A percentile compares a stretch with the other conserved stretches of the same genome.
Conservation (phyloP, 1,284 basidiomycete species). For the Mycosarcoma mackinlayi region DNA sequence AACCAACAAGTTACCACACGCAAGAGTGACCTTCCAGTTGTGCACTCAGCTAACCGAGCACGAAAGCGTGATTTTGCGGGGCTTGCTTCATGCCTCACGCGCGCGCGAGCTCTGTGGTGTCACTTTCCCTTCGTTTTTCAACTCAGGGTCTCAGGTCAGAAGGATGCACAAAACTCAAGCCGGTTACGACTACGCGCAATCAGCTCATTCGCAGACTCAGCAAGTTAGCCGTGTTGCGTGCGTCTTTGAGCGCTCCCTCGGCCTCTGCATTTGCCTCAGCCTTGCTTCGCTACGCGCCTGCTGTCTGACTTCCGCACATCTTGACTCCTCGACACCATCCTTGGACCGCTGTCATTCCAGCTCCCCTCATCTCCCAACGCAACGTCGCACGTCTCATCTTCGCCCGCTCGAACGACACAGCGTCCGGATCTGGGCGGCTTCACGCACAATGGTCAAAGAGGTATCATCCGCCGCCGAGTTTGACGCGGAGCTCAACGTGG, state of each 20-base stretch:
- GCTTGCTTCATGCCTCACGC: background rate
- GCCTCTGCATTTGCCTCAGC: too few species aligned
- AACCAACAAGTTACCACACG: too few species aligned
- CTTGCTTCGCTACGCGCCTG: too few species aligned
- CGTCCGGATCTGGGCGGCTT: background rate
- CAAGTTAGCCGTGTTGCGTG: background rate
- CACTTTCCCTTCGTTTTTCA: background rate
- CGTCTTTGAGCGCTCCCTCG: background rate
- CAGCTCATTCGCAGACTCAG: too few species aligned
- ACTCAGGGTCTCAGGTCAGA: background rate
- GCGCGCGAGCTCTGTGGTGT: background rate
- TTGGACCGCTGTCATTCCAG: background rate
- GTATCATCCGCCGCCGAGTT: constrained; percentile 41
- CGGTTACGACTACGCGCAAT: too few species aligned
- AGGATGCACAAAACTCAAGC: too few species aligned
- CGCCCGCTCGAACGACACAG: too few species aligned
- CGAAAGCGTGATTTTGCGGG: background rate
- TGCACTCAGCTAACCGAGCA: background rate
- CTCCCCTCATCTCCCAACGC: background rate
- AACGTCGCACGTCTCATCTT: background rate
- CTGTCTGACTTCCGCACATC: background rate
- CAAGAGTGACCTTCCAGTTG: too few species aligned
- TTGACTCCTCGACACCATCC: background rate
- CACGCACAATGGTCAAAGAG: constrained; percentile 47
- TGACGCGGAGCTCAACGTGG: constrained; percentile 38